A percentile compares a stretch with the other conserved stretches of the same genome.
These are phyloP conservation scores for Botrytis elliptica DNA, from an alignment of 2,329 filamentous ascomycete species.

Conservation along the genomic window DNA sequence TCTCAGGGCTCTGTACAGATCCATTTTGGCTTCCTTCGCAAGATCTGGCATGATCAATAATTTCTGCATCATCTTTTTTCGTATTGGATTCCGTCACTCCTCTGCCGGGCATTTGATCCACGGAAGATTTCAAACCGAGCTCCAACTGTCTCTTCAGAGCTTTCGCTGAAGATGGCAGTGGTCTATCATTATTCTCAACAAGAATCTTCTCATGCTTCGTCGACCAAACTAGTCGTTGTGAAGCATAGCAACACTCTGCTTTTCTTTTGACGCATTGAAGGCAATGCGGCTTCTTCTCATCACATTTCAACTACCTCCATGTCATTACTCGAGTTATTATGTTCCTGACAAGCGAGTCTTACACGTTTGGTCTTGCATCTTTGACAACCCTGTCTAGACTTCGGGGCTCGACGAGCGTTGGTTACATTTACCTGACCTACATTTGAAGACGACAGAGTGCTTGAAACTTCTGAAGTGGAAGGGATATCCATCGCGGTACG, in stretches of 20 bases:
- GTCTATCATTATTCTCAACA: neutral
- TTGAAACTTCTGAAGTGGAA: neutral
- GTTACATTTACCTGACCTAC: neutral
- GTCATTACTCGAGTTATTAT: slow-evolving; percentile 16
- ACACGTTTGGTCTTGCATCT: slow-evolving; percentile 37
- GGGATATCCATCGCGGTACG: neutral
- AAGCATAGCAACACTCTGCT: slow-evolving; percentile 33
- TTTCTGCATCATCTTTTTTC: neutral
- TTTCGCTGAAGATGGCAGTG: slow-evolving; percentile 2
- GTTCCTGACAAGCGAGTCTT: slow-evolving; percentile 15
- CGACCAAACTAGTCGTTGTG: slow-evolving; percentile 34
- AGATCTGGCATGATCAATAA: neutral
- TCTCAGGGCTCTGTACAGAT: neutral
- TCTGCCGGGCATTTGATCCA: no score
- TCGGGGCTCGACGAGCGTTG: slow-evolving; percentile 35
- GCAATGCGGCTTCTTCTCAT: slow-evolving; percentile 36
- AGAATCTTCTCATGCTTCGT: slow-evolving; percentile 38
- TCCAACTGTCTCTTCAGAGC: neutral
- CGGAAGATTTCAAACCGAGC: neutral
- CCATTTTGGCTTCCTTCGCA: neutral
- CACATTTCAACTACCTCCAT: slow-evolving; percentile 34
- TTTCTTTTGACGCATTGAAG: slow-evolving; percentile 33
- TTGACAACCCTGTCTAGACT: slow-evolving; percentile 34
- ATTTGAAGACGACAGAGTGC: neutral
- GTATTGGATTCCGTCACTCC: neutral